Conservation (phyloP, 441 rosid genomes). For the Eruca vesicaria region DNA sequence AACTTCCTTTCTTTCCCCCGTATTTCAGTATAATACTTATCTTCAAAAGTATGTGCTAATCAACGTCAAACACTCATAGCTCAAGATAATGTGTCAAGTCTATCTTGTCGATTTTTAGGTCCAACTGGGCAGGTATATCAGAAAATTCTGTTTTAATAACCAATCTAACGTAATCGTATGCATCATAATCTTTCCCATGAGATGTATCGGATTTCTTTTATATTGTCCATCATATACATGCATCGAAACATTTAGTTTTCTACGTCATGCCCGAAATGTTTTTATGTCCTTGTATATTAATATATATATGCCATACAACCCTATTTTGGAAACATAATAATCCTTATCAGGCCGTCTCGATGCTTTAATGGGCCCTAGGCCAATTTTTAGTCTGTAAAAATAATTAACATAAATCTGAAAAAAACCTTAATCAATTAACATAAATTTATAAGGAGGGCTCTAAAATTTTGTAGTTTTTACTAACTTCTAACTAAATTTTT, state of each 20-base stretch:
- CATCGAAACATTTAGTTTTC: background rate
- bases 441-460: too few species aligned
- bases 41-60: slow-evolving; percentile 18
- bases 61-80: slow-evolving; percentile 17
- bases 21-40: slow-evolving; percentile 5
- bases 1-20: background rate
- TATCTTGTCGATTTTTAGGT: slow-evolving; percentile 31
- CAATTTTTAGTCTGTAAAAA: too few species aligned
- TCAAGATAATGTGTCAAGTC: slow-evolving; percentile 27
- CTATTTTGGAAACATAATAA: too few species aligned
- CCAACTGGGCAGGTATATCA: slow-evolving; percentile 37
- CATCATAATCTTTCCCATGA: background rate
- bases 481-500: too few species aligned
- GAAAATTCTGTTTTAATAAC: background rate
- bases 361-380: too few species aligned
- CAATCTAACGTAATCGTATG: slow-evolving; percentile 13
- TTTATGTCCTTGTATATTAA: background rate
- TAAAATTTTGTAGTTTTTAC: too few species aligned
- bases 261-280: background rate
- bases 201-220: background rate
- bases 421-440: too few species aligned
- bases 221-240: background rate
- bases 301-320: too few species aligned
- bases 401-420: too few species aligned
- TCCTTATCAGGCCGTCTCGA: too few species aligned